Conservation (phyloP, 495 filamentous ascomycete genomes). For the Collariella sp. region DNA sequence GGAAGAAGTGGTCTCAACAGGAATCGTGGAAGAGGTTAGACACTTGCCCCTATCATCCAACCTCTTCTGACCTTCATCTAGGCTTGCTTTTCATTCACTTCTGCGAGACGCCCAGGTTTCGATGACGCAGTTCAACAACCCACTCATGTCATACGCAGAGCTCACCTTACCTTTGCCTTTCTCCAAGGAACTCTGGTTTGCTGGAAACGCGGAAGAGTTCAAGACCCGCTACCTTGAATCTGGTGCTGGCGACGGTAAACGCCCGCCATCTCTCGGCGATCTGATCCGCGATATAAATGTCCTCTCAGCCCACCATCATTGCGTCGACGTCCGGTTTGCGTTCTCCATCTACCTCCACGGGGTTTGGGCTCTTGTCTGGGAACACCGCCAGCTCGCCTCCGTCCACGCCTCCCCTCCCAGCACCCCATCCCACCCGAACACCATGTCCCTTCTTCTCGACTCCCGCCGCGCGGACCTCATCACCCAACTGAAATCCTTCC, state of each 20-base stretch:
- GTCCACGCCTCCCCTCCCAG: constrained; percentile 25
- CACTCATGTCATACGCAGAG: constrained; percentile 56
- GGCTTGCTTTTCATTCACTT: constrained; percentile 50
- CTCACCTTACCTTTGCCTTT: constrained; percentile 51
- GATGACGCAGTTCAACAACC: constrained; percentile 48
- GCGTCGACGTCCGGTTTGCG: constrained; percentile 44
- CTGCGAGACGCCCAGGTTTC: constrained; percentile 51
- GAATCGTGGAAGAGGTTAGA: constrained; percentile 46
- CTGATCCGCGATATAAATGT: constrained; percentile 45
- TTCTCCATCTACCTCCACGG: constrained; percentile 47
- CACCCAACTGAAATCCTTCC: constrained; percentile 25
- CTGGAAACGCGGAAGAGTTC: constrained; percentile 48
- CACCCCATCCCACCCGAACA: constrained; percentile 5
- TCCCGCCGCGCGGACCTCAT: constrained; percentile 47
- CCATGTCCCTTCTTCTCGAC: constrained; percentile 38
- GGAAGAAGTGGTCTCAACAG: constrained; percentile 49
- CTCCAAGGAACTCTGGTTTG: constrained; percentile 48
- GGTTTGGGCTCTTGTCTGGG: constrained; percentile 50
- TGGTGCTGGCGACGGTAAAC: constrained; percentile 23
- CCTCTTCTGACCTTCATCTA: constrained; percentile 4
- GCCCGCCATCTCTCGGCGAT: constrained; percentile 42
- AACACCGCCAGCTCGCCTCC: constrained; percentile 50
- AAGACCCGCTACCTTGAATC: constrained; percentile 40
- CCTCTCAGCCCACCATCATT: constrained; percentile 31
- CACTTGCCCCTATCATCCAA: neutral